Conservation (phyloP, 768 basidiomycete species). For the Trametes meyenii region DNA sequence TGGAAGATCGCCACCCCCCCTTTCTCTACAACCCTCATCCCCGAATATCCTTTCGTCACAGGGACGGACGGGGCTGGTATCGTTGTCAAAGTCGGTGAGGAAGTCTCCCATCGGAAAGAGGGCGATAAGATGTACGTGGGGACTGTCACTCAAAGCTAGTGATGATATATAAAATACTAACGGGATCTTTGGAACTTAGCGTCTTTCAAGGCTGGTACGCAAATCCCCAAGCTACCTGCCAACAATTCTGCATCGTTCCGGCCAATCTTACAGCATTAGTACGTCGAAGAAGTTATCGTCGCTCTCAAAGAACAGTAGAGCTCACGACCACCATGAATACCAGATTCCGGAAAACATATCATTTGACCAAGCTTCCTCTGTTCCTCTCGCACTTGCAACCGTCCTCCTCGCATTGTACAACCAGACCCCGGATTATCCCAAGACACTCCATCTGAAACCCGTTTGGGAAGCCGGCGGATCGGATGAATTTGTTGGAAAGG, state of each 20-base stretch:
- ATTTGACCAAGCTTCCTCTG: conserved; percentile 35
- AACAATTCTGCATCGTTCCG: conserved; percentile 23
- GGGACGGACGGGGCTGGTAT: conserved; percentile 44
- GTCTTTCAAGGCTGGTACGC: conserved; percentile 28
- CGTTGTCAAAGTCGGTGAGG: conserved; percentile 42
- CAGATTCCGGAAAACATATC: conserved; percentile 35
- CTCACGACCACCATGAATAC: background rate
- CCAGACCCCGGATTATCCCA: background rate
- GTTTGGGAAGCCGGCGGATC: conserved; percentile 25
- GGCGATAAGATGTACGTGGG: conserved; percentile 42
- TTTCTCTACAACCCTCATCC: conserved; percentile 33
- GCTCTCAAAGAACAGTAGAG: too few relatives aligned
- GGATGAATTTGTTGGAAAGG: conserved; percentile 24
- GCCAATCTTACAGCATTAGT: conserved; percentile 22
- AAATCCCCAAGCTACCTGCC: conserved; percentile 16
- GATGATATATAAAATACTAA: conserved; percentile 1
- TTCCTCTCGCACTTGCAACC: conserved; percentile 38
- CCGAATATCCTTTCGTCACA: conserved; percentile 39
- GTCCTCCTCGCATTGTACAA: conserved; percentile 35
- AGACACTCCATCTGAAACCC: conserved; percentile 5
- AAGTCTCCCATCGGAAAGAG: conserved; percentile 39
- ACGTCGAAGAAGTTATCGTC: background rate
- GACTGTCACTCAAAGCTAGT: background rate
- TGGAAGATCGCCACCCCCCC: conserved; percentile 31
- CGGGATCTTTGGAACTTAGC: conserved; percentile 1